phyloP scores from a whole-genome alignment of 2,329 filamentous ascomycete species.

The Aspergillus sp. region DNA sequence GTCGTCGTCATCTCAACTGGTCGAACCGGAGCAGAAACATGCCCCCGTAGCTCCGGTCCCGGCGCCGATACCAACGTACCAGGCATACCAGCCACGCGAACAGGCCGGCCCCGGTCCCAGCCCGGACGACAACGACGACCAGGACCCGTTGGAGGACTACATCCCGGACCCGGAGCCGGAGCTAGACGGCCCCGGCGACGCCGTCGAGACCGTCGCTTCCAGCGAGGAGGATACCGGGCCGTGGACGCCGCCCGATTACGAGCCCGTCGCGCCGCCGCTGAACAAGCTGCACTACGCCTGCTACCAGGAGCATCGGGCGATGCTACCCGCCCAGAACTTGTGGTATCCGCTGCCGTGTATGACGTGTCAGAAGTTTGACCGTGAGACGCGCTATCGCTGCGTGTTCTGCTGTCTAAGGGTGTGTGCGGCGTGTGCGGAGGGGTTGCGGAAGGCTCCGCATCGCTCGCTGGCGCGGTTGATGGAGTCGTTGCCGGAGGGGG shows the following conservation, averaged over 20 bases:
- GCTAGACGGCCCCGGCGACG: slow-evolving; percentile 13
- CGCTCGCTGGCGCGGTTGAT: slow-evolving; percentile 36
- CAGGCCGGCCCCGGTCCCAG: not conserved
- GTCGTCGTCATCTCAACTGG: not conserved
- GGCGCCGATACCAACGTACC: not conserved
- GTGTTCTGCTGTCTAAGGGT: slow-evolving; percentile 44
- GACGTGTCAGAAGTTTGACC: slow-evolving; percentile 41
- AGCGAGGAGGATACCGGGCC: slow-evolving; percentile 20
- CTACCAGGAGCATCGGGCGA: slow-evolving; percentile 39
- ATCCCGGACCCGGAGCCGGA: slow-evolving; percentile 31
- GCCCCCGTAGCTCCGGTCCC: not conserved
- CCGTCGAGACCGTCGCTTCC: slow-evolving; percentile 15
- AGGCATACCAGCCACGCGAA: not conserved
- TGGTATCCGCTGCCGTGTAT: slow-evolving; percentile 44
- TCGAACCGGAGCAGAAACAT: no score
- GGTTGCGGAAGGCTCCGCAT: slow-evolving; percentile 31
- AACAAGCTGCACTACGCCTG: slow-evolving; percentile 37
- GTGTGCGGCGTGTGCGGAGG: slow-evolving; percentile 35
- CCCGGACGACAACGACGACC: slow-evolving; percentile 17
- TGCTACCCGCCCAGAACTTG: slow-evolving; percentile 36
- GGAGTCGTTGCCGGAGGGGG: slow-evolving; percentile 14
- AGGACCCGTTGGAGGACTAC: slow-evolving; percentile 30
- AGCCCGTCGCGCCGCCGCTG: slow-evolving; percentile 34
- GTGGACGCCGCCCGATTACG: slow-evolving; percentile 31
- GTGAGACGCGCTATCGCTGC: slow-evolving; percentile 38